phyloP scores from a whole-genome alignment of 2,329 filamentous ascomycete species.

The Huntiella bhutanensis region DNA sequence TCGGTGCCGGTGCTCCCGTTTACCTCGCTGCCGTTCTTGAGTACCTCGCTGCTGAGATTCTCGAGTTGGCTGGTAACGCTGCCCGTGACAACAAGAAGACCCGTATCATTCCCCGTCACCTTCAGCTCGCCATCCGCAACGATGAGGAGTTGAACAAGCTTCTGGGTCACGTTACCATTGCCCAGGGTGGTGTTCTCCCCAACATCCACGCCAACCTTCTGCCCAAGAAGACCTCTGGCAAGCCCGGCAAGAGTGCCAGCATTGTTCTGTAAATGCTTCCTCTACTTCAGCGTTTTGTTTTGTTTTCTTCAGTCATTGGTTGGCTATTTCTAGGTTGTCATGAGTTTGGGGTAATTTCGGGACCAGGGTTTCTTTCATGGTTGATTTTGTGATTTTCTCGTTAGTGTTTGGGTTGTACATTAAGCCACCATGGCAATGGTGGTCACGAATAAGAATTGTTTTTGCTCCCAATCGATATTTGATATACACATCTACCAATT shows the following conservation, averaged over 20 bases:
- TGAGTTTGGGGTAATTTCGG: conserved; percentile 59
- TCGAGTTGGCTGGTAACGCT: conserved; percentile 95
- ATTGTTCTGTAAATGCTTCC: conserved; percentile 65
- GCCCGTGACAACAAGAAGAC: conserved; percentile 99
- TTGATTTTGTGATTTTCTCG: conserved; percentile 31
- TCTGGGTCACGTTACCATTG: conserved; percentile 86
- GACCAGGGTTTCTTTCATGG: conserved; percentile 45
- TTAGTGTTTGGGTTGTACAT: conserved; percentile 50
- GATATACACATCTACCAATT: no score
- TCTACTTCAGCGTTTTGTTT: conserved; percentile 36
- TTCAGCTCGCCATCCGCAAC: conserved; percentile 97
- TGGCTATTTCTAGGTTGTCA: conserved; percentile 50
- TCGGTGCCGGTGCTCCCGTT: conserved; percentile 96
- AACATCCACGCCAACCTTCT: conserved; percentile 98
- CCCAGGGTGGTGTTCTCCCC: conserved; percentile 89
- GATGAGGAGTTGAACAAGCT: conserved; percentile 99
- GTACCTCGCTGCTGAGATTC: conserved; percentile 93
- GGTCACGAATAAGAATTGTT: conserved; percentile 39
- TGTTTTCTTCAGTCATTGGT: conserved; percentile 24
- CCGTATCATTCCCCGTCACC: conserved; percentile 96
- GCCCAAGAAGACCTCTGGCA: conserved; percentile 92
- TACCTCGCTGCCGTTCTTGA: conserved; percentile 97
- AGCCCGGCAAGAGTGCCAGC: conserved; percentile 79
- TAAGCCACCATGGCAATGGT: conserved; percentile 46
- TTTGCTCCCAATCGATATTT: conserved; percentile 7